phyloP scores from a whole-genome alignment of 2,329 filamentous ascomycete species.

The Sporothrix phasma region DNA sequence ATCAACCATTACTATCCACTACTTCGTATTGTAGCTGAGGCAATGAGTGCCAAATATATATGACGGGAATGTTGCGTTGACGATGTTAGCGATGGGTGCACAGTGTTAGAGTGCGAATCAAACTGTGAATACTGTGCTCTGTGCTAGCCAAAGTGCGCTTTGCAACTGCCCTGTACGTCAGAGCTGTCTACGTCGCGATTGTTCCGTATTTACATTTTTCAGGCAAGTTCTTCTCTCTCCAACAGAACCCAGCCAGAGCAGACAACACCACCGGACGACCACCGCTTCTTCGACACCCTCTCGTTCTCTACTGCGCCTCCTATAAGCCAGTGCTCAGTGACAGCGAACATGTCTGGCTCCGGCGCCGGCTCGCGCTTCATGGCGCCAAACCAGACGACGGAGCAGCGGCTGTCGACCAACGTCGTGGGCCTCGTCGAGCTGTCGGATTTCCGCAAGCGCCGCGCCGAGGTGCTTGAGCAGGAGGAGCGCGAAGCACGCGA shows the following conservation, averaged over 20 bases:
- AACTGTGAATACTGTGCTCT: background rate
- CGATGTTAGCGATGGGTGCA: background rate
- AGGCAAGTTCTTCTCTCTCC: background rate
- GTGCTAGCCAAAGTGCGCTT: background rate
- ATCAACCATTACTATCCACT: too few species aligned
- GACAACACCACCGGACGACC: background rate
- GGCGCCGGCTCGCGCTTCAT: slow-evolving; percentile 53
- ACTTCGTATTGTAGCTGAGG: too few species aligned
- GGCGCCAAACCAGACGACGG: slow-evolving; percentile 63
- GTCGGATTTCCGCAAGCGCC: slow-evolving; percentile 90
- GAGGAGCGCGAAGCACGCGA: slow-evolving; percentile 75
- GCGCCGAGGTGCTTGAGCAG: slow-evolving; percentile 85
- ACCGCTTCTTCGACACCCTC: background rate
- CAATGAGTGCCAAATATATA: too few species aligned
- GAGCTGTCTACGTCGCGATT: background rate
- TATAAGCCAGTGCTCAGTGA: background rate
- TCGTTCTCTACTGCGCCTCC: too few species aligned
- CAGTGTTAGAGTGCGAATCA: background rate
- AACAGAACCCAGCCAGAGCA: too few species aligned
- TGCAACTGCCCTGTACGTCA: background rate
- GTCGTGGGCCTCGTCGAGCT: slow-evolving; percentile 87
- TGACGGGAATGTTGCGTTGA: too few species aligned
- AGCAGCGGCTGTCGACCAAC: slow-evolving; percentile 73
- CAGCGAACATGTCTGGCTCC: slow-evolving; percentile 25
- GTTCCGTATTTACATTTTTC: background rate